A percentile compares a stretch with the other conserved stretches of the same genome.
Evolutionary conservation across 2,329 filamentous ascomycete genomes (phyloP).

Genomic region (Gyromitra esculenta): DNA sequence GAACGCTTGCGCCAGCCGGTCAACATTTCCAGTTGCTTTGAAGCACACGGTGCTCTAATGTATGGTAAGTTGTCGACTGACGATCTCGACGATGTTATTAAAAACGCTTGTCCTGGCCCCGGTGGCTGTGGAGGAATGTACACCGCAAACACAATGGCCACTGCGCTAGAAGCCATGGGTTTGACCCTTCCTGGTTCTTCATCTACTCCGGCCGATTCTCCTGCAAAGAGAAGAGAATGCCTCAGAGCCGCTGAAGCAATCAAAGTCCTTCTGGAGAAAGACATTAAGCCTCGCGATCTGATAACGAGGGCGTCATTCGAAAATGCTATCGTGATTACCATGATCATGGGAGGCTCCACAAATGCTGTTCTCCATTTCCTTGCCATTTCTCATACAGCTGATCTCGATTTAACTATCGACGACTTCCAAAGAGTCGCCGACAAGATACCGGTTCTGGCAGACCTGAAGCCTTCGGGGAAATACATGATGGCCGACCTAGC

Average conservation of each 20-base stretch:
- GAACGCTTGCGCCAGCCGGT: conserved; percentile 76
- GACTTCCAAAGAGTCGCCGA: conserved; percentile 84
- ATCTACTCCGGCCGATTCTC: conserved; percentile 80
- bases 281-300: conserved; percentile 82
- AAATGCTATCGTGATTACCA: conserved; percentile 88
- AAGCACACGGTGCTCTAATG: conserved; percentile 82
- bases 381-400: conserved; percentile 87
- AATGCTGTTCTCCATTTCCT: conserved; percentile 90
- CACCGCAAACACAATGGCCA: conserved; percentile 93
- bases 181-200: conserved; percentile 83
- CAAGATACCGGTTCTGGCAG: conserved; percentile 85
- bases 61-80: conserved; percentile 72
- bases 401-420: conserved; percentile 78
- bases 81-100: conserved; percentile 73
- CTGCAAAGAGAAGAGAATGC: conserved; percentile 87
- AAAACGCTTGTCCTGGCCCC: conserved; percentile 77
- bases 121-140: conserved; percentile 94
- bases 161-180: conserved; percentile 88
- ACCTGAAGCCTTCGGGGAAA: conserved; percentile 82
- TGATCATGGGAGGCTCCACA: conserved; percentile 89
- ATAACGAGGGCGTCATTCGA: conserved; percentile 83
- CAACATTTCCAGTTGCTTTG: conserved; percentile 89
- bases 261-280: conserved; percentile 78
- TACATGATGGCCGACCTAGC: conserved; percentile 89
- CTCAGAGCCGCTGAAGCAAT: conserved; percentile 82